A percentile compares a stretch with the other conserved stretches of the same genome.
These are phyloP conservation scores for Rhynchosporium secalis DNA, from an alignment of 2,329 filamentous ascomycete genomes.

Conservation along the genomic window DNA sequence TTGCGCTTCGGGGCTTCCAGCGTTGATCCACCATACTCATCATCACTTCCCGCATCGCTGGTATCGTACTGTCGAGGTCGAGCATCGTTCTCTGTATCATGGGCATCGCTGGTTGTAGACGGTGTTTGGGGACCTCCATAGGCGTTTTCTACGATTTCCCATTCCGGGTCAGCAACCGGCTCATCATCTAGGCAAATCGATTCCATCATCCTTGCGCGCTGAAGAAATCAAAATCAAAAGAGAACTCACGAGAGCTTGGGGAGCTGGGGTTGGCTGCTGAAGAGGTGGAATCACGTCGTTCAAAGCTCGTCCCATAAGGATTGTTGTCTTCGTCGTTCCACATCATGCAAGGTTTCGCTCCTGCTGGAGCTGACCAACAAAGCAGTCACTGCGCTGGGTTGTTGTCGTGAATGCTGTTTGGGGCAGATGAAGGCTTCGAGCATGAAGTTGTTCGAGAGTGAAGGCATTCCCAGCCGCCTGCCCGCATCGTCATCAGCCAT, in stretches of 20 bases:
- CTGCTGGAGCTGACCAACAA: slow-evolving; percentile 27
- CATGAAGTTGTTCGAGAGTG: neutral
- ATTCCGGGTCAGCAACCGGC: slow-evolving; percentile 47
- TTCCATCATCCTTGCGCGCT: slow-evolving; percentile 41
- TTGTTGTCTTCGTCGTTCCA: slow-evolving; percentile 99
- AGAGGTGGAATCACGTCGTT: slow-evolving; percentile 77
- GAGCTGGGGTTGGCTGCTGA: slow-evolving; percentile 66
- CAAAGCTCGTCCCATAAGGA: slow-evolving; percentile 88
- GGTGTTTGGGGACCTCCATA: slow-evolving; percentile 50
- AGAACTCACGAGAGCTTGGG: slow-evolving; percentile 54
- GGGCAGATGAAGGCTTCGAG: slow-evolving; percentile 7
- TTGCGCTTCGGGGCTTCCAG: slow-evolving; percentile 59
- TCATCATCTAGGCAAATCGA: slow-evolving; percentile 41
- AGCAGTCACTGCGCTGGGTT: slow-evolving; percentile 19
- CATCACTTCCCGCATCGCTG: slow-evolving; percentile 50
- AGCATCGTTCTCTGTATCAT: slow-evolving; percentile 38
- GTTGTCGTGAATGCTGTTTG: slow-evolving; percentile 2
- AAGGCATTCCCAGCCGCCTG: slow-evolving; percentile 15
- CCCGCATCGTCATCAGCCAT: neutral
- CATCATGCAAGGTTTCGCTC: slow-evolving; percentile 66
- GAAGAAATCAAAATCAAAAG: slow-evolving; percentile 17
- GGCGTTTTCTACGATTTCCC: slow-evolving; percentile 51
- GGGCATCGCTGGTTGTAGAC: slow-evolving; percentile 67
- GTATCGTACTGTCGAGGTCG: slow-evolving; percentile 38
- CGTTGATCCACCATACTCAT: slow-evolving; percentile 46